A percentile compares a stretch with the other conserved stretches of the same genome.
phyloP scores from a whole-genome alignment of 345 rosid species.

The Zanthoxylum bungeanum region DNA sequence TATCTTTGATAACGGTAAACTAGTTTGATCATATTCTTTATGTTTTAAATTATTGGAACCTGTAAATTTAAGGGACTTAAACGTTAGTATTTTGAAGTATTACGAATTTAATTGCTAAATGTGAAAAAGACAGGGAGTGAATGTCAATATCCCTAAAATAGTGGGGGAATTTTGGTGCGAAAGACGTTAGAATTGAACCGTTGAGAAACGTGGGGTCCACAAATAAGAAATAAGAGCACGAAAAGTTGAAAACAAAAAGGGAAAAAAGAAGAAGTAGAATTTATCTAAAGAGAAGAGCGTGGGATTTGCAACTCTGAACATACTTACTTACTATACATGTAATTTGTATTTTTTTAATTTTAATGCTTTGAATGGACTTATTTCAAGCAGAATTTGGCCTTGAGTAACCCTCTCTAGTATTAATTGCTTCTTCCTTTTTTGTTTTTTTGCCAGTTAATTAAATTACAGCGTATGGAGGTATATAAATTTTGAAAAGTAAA shows the following conservation, averaged over 20 bases:
- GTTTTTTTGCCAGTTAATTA: not conserved
- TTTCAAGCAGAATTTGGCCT: not conserved
- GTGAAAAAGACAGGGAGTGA: not conserved
- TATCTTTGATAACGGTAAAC: no score
- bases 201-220: not conserved
- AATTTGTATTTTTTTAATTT: not conserved
- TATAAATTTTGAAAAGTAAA: not conserved
- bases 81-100: not conserved
- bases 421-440: not conserved
- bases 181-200: conserved; percentile 4
- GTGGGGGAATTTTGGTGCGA: not conserved
- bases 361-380: not conserved
- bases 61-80: not conserved
- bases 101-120: not conserved
- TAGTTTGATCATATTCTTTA: no score
- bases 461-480: not conserved
- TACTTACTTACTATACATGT: not conserved
- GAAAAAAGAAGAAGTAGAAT: not conserved
- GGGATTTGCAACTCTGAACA: not conserved
- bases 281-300: not conserved
- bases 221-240: not conserved
- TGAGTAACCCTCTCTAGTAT: not conserved
- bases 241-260: not conserved
- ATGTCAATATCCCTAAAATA: not conserved
- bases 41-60: no score